phyloP scores from a whole-genome alignment of 176 grass and related monocot genomes.

The Secale cereale region DNA sequence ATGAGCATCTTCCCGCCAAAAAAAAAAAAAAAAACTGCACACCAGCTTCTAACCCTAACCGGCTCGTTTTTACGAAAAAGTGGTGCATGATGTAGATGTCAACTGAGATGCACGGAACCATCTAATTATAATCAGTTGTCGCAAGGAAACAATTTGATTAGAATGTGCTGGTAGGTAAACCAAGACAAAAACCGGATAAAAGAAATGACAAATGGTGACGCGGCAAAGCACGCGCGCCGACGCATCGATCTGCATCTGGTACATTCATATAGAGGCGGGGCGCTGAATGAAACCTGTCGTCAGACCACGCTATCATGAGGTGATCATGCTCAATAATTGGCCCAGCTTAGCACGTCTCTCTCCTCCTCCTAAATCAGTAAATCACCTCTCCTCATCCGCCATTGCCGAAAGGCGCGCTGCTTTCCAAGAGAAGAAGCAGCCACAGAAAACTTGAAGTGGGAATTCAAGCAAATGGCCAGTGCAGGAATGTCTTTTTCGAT shows the following conservation, averaged over 20 bases:
- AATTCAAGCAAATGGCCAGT: not conserved
- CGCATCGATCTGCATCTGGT: not conserved
- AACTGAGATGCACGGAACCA: not conserved
- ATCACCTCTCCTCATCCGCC: not conserved
- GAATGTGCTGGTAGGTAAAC: constrained; percentile 6
- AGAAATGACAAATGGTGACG: not conserved
- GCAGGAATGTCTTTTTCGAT: not conserved
- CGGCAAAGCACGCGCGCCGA: constrained; percentile 20
- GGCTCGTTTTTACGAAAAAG: too few species aligned
- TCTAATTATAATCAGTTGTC: not conserved
- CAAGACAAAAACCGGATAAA: not conserved
- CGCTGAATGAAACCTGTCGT: constrained; percentile 17
- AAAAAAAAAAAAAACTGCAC: too few species aligned
- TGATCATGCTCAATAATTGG: not conserved
- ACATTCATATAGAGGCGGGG: too few species aligned
- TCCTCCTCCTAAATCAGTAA: constrained; percentile 7
- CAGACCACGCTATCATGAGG: not conserved
- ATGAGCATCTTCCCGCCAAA: too few species aligned
- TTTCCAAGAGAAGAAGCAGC: not conserved
- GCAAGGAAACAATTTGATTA: not conserved
- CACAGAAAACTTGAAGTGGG: not conserved
- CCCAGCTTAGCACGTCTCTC: not conserved
- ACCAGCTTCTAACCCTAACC: too few species aligned
- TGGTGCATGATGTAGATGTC: too few species aligned
- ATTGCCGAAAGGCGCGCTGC: not conserved